These are phyloP conservation scores for Fimicolochytrium jonesii DNA, from an alignment of 192 early-diverging fungal genomes.

Conservation along the genomic window DNA sequence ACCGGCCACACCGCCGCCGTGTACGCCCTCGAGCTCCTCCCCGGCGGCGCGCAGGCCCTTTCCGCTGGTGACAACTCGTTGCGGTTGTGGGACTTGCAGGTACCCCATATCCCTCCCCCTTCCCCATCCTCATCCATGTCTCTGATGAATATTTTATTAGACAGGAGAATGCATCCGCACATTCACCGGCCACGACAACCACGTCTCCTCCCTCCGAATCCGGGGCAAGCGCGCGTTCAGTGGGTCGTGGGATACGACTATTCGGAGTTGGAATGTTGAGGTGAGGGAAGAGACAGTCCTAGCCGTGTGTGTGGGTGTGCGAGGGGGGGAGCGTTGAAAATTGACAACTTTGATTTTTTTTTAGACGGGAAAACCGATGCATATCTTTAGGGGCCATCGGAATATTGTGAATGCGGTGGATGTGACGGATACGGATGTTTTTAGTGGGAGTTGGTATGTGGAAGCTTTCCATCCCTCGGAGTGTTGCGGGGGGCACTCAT, in stretches of 20 bases:
- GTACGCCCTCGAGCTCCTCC: constrained; percentile 38
- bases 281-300: constrained; percentile 5
- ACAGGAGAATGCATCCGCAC: constrained; percentile 9
- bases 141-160: neutral
- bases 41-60: constrained; percentile 18
- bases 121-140: neutral
- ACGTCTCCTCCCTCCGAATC: constrained; percentile 42
- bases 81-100: constrained; percentile 43
- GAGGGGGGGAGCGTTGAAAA: neutral
- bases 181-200: constrained; percentile 40
- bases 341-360: neutral
- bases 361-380: constrained; percentile 44
- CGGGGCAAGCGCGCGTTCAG: constrained; percentile 44
- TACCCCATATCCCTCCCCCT: neutral
- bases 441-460: constrained; percentile 44
- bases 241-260: constrained; percentile 49
- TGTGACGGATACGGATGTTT: constrained; percentile 49
- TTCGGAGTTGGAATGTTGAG: constrained; percentile 52
- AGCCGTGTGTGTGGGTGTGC: neutral
- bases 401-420: constrained; percentile 54
- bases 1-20: constrained; percentile 42
- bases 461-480: neutral
- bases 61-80: constrained; percentile 49
- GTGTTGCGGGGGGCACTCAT: neutral
- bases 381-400: constrained; percentile 52